Percentiles rank a stretch among this genome's conserved stretches.
Conservation (phyloP, 257 asterid genomes). For the Ballota nigra region DNA sequence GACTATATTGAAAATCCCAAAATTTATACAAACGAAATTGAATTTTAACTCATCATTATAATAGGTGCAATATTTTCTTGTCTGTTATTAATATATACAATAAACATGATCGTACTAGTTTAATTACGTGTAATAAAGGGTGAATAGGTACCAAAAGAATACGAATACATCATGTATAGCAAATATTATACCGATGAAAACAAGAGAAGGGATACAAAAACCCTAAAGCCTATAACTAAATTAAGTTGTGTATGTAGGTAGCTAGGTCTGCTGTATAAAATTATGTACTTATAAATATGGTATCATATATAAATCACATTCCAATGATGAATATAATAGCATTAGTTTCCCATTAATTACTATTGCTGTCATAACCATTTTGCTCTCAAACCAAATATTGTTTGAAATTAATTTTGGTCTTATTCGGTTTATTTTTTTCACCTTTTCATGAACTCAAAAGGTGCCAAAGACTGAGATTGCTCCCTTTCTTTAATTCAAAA, state of each 20-base stretch:
- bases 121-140: too few relatives aligned
- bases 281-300: not conserved
- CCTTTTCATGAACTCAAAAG: conserved; percentile 19
- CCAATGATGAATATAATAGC: conserved; percentile 11
- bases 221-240: too few relatives aligned
- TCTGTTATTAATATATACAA: too few relatives aligned
- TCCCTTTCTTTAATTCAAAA: not conserved
- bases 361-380: not conserved
- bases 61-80: too few relatives aligned
- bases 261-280: conserved; percentile 10
- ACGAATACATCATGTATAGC: too few relatives aligned
- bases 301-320: not conserved
- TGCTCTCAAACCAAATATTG: not conserved
- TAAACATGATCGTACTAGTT: too few relatives aligned
- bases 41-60: too few relatives aligned
- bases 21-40: too few relatives aligned
- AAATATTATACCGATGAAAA: not conserved
- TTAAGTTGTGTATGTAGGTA: not conserved
- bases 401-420: not conserved
- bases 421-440: not conserved
- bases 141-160: too few relatives aligned
- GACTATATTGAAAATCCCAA: too few relatives aligned
- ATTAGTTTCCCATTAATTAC: conserved; percentile 19
- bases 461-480: conserved; percentile 14
- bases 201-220: not conserved